Evolutionary conservation across 371 early-diverging fungal genomes (phyloP), one percentile per base, ranked within the genome.

Genomic region (Mucor piriformis): DNA sequence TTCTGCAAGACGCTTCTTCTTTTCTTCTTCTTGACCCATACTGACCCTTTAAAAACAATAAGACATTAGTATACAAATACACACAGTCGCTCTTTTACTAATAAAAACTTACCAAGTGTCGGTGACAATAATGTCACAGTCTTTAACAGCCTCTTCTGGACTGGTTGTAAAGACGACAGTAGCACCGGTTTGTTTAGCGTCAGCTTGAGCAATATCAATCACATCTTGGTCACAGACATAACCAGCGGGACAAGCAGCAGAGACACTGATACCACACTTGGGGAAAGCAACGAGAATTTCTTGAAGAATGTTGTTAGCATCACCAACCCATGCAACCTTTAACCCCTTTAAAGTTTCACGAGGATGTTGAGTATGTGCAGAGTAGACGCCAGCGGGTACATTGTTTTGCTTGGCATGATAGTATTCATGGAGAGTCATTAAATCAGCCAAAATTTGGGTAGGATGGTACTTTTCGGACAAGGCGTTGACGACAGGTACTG

Each of bases 1-100:
- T 24, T 90, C 95, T 50, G 72, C 50, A 42, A 95, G 54, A 21
- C 94, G 83, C 70, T 90, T 74, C 7, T 79, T 87, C 85, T 94
- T 93, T 69, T 97, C 97, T 12, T 74, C 78, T 76, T 97, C 97
- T 73, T 95, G 94, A 29, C 98, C 98, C 98, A 98, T 98, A 64
- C 92, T 92, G 47, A 97, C 83, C 87, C 83, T 82, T 63, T 55
- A 57, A 50, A 20, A 6, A 52, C 44, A 38, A 12, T 34, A 46
- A 46, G 1, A 24, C 13, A 8, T 24, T 23, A 46, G 24, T 23
- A 46, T 1, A 8, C 23, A 23, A 10, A 24, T 24, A 24, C 46
- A 11, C 12, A 20, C 1, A 25, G 7, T 10, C 24, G 12, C 6
- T 11, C 3, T 35, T 23, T 12, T 37, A 42, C 21, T 6, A 42